phyloP scores from a whole-genome alignment of 768 basidiomycete species.

The Amylocystis lapponica region DNA sequence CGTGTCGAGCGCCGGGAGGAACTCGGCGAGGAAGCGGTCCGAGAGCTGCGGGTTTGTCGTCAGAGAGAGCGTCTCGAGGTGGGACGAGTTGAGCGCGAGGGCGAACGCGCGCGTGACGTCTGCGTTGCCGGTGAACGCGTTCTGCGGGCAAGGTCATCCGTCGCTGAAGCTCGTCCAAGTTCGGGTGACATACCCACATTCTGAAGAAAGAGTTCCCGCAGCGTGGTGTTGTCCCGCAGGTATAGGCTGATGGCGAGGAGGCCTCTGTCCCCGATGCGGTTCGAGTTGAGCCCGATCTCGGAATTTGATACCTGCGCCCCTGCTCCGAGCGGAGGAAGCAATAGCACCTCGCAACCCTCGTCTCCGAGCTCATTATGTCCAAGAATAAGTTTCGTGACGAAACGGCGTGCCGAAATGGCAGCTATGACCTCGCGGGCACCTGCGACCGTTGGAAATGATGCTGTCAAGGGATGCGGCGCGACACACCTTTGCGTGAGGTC shows the following conservation, averaged over 20 bases:
- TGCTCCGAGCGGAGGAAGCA: slow-evolving; percentile 42
- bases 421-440: slow-evolving; percentile 48
- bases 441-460: slow-evolving; percentile 14
- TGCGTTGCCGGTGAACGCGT: slow-evolving; percentile 34
- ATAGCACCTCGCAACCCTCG: slow-evolving; percentile 47
- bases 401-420: slow-evolving; percentile 38
- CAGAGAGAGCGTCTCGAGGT: slow-evolving; percentile 43
- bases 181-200: slow-evolving; percentile 43
- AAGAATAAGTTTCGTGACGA: slow-evolving; percentile 48
- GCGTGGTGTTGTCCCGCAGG: slow-evolving; percentile 37
- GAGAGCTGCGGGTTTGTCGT: slow-evolving; percentile 44
- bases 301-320: slow-evolving; percentile 40
- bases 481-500: slow-evolving; percentile 13
- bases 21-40: slow-evolving; percentile 42
- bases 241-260: slow-evolving; percentile 49
- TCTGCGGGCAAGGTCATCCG: slow-evolving; percentile 22
- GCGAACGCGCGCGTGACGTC: slow-evolving; percentile 35
- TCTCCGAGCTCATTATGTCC: slow-evolving; percentile 54
- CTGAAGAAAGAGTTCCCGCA: slow-evolving; percentile 50
- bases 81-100: slow-evolving; percentile 49
- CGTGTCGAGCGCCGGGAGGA: slow-evolving; percentile 46
- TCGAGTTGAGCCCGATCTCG: slow-evolving; percentile 55
- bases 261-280: slow-evolving; percentile 48
- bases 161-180: neutral
- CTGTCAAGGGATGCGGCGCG: neutral